Percentiles rank a stretch among this genome's conserved stretches.
Evolutionary conservation across 1,284 basidiomycete genomes (phyloP).

Genomic region (Irpex sp.): DNA sequence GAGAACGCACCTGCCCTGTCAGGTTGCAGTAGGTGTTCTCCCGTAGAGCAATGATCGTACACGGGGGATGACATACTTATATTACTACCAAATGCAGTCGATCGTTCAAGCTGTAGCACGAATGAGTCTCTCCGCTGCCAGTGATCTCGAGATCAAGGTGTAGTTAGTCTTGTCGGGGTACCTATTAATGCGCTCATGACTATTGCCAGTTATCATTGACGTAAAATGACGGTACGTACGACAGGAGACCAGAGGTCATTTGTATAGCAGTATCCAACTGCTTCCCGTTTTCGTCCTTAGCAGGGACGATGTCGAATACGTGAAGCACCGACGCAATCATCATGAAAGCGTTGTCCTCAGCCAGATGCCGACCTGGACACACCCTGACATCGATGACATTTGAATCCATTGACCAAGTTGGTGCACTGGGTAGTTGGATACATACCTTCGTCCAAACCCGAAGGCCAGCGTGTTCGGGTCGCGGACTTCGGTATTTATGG

Average conservation of each 20-base stretch:
- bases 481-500: conserved; percentile 5
- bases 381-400: not conserved
- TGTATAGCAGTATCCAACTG: not conserved
- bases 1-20: too few relatives aligned
- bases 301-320: not conserved
- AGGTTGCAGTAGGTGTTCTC: too few relatives aligned
- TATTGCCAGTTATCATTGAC: too few relatives aligned
- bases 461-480: not conserved
- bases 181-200: too few relatives aligned
- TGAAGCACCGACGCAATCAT: not conserved
- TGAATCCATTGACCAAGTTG: not conserved
- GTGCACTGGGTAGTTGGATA: not conserved
- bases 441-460: not conserved
- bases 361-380: not conserved
- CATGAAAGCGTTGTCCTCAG: not conserved
- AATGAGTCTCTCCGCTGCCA: too few relatives aligned
- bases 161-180: too few relatives aligned
- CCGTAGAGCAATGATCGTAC: too few relatives aligned
- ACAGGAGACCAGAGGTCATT: not conserved
- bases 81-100: too few relatives aligned
- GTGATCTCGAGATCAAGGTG: too few relatives aligned
- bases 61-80: too few relatives aligned
- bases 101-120: too few relatives aligned
- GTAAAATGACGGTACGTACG: not conserved
- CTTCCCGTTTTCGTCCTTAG: not conserved